These are phyloP conservation scores for Phytomonas francai DNA, from an alignment of 208 protist species.

Conservation along the genomic window DNA sequence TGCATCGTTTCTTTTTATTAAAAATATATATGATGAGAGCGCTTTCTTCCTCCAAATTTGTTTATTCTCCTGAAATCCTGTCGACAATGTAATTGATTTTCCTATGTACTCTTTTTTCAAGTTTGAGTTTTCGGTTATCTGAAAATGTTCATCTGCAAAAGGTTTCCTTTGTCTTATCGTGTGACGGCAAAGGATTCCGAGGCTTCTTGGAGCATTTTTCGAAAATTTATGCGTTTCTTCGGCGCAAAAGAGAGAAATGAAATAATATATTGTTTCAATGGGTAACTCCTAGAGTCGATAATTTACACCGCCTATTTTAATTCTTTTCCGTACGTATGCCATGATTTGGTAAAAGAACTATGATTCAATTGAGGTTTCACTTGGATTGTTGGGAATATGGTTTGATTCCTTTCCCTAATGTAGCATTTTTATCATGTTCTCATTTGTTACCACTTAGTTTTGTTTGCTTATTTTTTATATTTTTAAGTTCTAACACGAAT, in stretches of 20 bases:
- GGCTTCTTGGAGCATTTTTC: not conserved
- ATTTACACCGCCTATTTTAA: not conserved
- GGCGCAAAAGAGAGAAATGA: not conserved
- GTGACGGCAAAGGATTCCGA: not conserved
- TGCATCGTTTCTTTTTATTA: not conserved
- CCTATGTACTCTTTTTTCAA: not conserved
- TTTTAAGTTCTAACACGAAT: not conserved
- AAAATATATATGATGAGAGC: not conserved
- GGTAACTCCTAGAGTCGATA: not conserved
- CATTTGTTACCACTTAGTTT: not conserved
- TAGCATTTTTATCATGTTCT: not conserved
- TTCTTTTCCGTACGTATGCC: not conserved
- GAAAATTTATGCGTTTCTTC: not conserved
- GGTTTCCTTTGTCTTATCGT: not conserved
- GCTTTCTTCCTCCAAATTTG: not conserved
- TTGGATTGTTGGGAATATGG: not conserved
- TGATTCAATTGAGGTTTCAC: not conserved
- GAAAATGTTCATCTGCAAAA: not conserved
- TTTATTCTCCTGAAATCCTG: not conserved
- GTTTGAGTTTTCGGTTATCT: not conserved
- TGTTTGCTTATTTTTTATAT: conserved; percentile 1
- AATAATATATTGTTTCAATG: not conserved
- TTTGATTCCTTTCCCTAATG: conserved; percentile 1
- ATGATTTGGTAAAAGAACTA: not conserved
- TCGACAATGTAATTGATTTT: not conserved